Conservation (phyloP, 768 basidiomycete species). For the Kwoniella sp. region DNA sequence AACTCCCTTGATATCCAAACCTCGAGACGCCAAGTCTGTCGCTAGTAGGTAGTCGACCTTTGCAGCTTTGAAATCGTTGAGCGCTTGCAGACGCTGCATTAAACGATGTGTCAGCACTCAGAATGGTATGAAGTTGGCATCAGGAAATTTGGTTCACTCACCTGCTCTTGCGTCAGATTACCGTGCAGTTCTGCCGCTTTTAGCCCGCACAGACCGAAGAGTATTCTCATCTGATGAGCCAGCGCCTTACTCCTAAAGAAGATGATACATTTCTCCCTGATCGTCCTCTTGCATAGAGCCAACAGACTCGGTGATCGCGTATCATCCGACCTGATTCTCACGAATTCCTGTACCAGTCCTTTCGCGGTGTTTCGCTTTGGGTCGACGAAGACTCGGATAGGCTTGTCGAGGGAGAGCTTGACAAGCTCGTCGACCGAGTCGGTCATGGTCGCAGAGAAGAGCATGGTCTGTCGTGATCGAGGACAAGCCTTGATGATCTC, state of each 20-base stretch:
- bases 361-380: slow-evolving; percentile 84
- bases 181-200: slow-evolving; percentile 92
- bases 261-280: slow-evolving; percentile 79
- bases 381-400: slow-evolving; percentile 92
- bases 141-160: slow-evolving; percentile 47
- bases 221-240: slow-evolving; percentile 93
- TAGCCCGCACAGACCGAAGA: slow-evolving; percentile 75
- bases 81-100: slow-evolving; percentile 74
- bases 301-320: slow-evolving; percentile 54
- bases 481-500: slow-evolving; percentile 94
- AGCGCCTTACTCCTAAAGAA: slow-evolving; percentile 96
- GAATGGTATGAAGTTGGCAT: background rate
- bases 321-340: slow-evolving; percentile 72
- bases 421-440: slow-evolving; percentile 93
- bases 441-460: slow-evolving; percentile 99
- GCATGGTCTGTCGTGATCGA: slow-evolving; percentile 81
- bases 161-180: slow-evolving; percentile 94
- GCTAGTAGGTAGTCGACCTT: slow-evolving; percentile 90
- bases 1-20: slow-evolving; percentile 95
- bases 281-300: slow-evolving; percentile 83
- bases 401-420: slow-evolving; percentile 86
- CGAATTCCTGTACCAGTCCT: slow-evolving; percentile 89
- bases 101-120: background rate
- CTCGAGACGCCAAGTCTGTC: slow-evolving; percentile 91
- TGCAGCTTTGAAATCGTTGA: slow-evolving; percentile 85